Conservation (phyloP, 2,329 filamentous ascomycete genomes). For the Geosmithia putterillii region DNA sequence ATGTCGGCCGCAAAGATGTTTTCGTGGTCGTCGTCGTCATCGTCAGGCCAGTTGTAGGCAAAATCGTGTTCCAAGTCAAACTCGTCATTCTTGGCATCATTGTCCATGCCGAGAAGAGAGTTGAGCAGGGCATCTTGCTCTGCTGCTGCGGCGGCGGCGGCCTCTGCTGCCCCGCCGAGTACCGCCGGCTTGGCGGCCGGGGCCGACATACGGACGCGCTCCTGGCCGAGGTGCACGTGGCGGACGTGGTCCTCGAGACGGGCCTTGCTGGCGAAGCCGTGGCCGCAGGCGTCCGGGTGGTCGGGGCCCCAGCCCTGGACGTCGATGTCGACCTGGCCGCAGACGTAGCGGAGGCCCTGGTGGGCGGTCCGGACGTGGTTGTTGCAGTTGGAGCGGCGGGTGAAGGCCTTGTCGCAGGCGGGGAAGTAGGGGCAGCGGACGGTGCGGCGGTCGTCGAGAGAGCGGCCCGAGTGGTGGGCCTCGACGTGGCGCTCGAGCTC, state of each 20-base stretch:
- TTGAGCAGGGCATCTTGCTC: background rate
- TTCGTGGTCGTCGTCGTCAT: conserved; percentile 15
- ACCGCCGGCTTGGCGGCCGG: background rate
- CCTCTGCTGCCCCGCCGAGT: background rate
- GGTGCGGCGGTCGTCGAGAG: conserved; percentile 50
- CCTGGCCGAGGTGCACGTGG: conserved; percentile 61
- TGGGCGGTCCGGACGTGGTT: conserved; percentile 70
- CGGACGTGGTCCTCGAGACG: conserved; percentile 76
- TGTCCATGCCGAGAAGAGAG: background rate
- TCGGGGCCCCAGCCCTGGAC: conserved; percentile 25
- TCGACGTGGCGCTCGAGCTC: conserved; percentile 70
- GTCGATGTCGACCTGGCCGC: conserved; percentile 48
- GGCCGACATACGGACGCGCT: conserved; percentile 24
- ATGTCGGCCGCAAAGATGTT: conserved; percentile 21
- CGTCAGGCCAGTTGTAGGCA: conserved; percentile 10
- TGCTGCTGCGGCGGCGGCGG: background rate
- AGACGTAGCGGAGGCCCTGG: conserved; percentile 66
- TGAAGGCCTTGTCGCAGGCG: conserved; percentile 67
- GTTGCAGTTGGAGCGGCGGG: conserved; percentile 70
- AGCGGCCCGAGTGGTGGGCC: conserved; percentile 54
- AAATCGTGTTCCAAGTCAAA: conserved; percentile 3
- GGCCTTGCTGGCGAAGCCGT: conserved; percentile 63
- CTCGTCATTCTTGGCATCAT: background rate
- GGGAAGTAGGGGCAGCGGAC: conserved; percentile 54
- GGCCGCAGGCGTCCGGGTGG: conserved; percentile 56